Evolutionary conservation across 257 asterid species (phyloP), one percentile per base, ranked within the genome.

Genomic region (Avicennia marina): DNA sequence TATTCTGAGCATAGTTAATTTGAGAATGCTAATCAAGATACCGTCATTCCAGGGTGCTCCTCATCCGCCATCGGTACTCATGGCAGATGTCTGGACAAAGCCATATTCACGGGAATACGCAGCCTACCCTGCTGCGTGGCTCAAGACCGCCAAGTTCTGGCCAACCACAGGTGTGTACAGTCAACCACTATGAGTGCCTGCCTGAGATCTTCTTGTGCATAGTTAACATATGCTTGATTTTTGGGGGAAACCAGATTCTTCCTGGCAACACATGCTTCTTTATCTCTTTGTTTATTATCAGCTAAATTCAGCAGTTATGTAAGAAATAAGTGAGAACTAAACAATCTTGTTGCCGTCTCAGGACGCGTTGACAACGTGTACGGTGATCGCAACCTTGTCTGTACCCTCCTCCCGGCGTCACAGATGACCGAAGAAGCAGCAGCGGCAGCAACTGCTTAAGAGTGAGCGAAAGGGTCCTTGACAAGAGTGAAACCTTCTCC

Each of bases 81-180:
- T 93, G 98, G 98, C 97, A 0, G 95, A 93, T 68, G 78, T 73
- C 53, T 93, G 98, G 98, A 75, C 88, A 26, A 93, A 84, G 59
- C 98, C 98, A 7, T 93, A 93, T 73, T 79, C 98, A 11, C 80
- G 98, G 55, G 98, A 91, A 73, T 87, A 85, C 60, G 98, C 98
- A 46, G 98, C 98, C 43, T 91, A 76, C 82, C 98, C 98, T 51
- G 98, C 95, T 58, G 44, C 91, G 20, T 91, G 98, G 98, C 96
- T 91, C 71, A 82, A 81, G 78, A 54, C 81, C 62, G 94, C 96
- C 53, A 91, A 91, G 79, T 91, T 91, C 84, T 91, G 98, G 96
- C 98, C 98, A 45, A 70, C 93, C 48, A 87, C 95, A 67, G 95
- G 96, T 87, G 12, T 53, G 72, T n/a, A 21, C 13, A 11, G 13